A percentile compares a stretch with the other conserved stretches of the same genome.
Evolutionary conservation across 345 rosid species (phyloP).

Genomic region (Sisymbrium altissimum): DNA sequence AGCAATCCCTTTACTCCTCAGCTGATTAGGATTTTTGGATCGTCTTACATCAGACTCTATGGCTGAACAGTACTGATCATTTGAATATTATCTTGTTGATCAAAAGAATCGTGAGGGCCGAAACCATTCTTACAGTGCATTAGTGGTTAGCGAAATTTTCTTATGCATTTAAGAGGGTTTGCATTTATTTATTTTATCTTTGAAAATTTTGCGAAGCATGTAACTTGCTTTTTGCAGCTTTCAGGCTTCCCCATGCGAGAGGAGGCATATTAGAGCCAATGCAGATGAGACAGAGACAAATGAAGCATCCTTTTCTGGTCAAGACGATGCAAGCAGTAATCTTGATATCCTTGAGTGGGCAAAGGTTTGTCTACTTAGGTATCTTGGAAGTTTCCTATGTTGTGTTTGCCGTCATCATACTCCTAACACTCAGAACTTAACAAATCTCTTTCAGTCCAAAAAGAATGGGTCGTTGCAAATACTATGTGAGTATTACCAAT

Average conservation of each 20-base stretch:
- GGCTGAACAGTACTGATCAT: too few relatives aligned
- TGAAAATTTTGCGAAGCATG: background rate
- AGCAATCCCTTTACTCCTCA: too few relatives aligned
- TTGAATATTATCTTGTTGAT: too few relatives aligned
- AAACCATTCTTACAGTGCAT: background rate
- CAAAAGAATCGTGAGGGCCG: background rate
- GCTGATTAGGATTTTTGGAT: too few relatives aligned
- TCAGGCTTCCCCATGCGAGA: constrained; percentile 77
- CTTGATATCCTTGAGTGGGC: constrained; percentile 88
- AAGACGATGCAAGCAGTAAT: constrained; percentile 64
- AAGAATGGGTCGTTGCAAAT: constrained; percentile 76
- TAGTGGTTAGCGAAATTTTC: background rate
- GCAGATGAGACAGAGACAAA: constrained; percentile 71
- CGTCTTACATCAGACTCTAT: too few relatives aligned
- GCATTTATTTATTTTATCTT: background rate
- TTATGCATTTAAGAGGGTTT: background rate
- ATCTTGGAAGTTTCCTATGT: background rate
- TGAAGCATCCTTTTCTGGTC: constrained; percentile 86
- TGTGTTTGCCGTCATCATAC: background rate
- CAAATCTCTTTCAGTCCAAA: constrained; percentile 55
- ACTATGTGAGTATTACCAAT: constrained; percentile 66
- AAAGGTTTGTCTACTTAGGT: constrained; percentile 54
- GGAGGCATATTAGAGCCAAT: constrained; percentile 55
- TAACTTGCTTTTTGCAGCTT: constrained; percentile 48
- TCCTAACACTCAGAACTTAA: background rate